Evolutionary conservation across 306 rosid species (phyloP), one percentile per base, ranked within the genome.

Genomic region (Acacia confusa): DNA sequence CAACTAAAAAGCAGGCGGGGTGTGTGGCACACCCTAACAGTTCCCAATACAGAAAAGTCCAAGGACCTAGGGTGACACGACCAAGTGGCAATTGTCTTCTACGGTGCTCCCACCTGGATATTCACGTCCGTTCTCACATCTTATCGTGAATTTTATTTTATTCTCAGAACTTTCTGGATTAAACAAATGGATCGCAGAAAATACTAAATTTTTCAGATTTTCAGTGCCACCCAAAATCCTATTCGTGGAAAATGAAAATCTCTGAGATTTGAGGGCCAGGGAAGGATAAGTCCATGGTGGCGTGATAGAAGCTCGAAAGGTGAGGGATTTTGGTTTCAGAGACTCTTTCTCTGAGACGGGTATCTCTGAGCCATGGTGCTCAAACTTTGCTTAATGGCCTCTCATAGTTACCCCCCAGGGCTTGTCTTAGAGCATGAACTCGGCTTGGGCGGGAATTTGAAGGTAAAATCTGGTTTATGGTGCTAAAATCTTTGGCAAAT

Each of bases 361-460:
- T 79, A 81, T 77, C 88, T 74, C 78, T 76, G 41, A 34, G 83
- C 16, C 9, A 85, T 91, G 95, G 82, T 82, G 40, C 84, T 80
- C 67, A 85, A 84, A 58, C 82, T 90, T 30, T 87, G 90, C 82
- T 69, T 89, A 58, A 90, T 91, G 94, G 95, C 99, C 80, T 90
- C 97, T 76, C 89, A 87, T 76, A 88, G 84, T 40, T 90, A 83
- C 82, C 92, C 90, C 79, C 82, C 91, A 36, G 91, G 89, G 22
- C 87, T 87, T 64, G 86, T 85, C 79, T 77, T 89, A 58, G 90
- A 84, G 64, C 94, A 83, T 82, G 93, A 91, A 7, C 86, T 77
- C 38, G 50, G 55, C 77, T 61, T 84, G 50, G 30, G 79, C 78
- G 6, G 76, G 70, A 75, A 58, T 38, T 25, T 85, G 63, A 90